Percentiles rank a stretch among this genome's conserved stretches.
Conservation (phyloP, 2,329 filamentous ascomycete genomes). For the Ophiostoma sp. region DNA sequence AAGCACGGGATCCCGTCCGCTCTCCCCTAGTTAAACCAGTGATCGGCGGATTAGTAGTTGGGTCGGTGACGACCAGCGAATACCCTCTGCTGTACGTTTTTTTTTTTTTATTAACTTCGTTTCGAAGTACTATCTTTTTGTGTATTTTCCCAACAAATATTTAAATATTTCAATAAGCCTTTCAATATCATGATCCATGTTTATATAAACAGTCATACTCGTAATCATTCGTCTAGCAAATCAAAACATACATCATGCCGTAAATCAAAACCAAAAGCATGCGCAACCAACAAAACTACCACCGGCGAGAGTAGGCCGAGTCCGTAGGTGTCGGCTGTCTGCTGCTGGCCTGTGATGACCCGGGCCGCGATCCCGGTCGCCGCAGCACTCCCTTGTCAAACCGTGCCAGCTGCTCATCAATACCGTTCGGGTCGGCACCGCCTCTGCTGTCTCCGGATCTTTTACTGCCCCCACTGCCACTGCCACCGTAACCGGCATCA, state of each 20-base stretch:
- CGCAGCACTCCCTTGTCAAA: slow-evolving; percentile 21
- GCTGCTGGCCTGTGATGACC: neutral
- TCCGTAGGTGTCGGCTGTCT: neutral
- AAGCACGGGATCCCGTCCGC: neutral
- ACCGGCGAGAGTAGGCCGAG: neutral
- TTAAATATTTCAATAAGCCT: too few species aligned
- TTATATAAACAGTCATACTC: too few species aligned
- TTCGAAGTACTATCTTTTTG: too few species aligned
- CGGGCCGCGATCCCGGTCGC: slow-evolving; percentile 5
- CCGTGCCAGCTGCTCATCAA: slow-evolving; percentile 10
- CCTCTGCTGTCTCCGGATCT: neutral
- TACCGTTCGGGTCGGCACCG: neutral
- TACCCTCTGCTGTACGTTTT: slow-evolving; percentile 1
- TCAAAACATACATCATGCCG: neutral
- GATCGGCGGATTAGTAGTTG: neutral
- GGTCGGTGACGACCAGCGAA: neutral
- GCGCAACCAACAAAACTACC: neutral
- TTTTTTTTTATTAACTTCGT: neutral
- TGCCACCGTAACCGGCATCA: neutral
- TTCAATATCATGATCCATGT: too few species aligned
- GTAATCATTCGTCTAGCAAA: neutral
- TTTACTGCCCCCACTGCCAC: neutral
- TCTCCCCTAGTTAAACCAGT: neutral
- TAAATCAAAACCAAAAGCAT: neutral
- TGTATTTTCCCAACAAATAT: too few species aligned